Percentiles rank a stretch among this genome's conserved stretches.
Evolutionary conservation across 805 yeast species (phyloP).

Genomic region (Kregervanrija pseudodelftensis): DNA sequence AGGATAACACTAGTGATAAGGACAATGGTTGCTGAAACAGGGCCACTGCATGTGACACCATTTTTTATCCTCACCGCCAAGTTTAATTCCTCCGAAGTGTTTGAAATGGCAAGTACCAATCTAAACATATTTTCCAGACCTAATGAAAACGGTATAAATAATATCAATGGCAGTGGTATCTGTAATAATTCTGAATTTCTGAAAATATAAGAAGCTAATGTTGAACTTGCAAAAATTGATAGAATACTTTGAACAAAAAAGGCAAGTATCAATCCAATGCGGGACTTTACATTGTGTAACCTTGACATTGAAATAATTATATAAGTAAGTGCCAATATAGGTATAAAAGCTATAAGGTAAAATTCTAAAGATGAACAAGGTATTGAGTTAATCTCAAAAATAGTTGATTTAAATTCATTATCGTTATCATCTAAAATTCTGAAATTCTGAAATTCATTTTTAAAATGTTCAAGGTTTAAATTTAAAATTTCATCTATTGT

Average conservation of each 20-base stretch:
- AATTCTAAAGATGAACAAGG: constrained; percentile 2
- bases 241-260: constrained; percentile 33
- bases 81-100: constrained; percentile 36
- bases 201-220: constrained; percentile 33
- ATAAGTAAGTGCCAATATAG: constrained; percentile 18
- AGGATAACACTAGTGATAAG: constrained; percentile 20
- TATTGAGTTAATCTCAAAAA: neutral
- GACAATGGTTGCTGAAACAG: constrained; percentile 30
- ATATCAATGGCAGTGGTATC: constrained; percentile 34
- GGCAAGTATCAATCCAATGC: constrained; percentile 38
- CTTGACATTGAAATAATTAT: constrained; percentile 33
- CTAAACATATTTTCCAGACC: constrained; percentile 44
- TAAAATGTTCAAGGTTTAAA: constrained; percentile 21
- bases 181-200: constrained; percentile 29
- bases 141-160: constrained; percentile 35
- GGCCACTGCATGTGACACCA: constrained; percentile 30
- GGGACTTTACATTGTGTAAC: constrained; percentile 37
- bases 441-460: constrained; percentile 1
- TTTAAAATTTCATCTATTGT: constrained; percentile 25
- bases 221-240: constrained; percentile 35
- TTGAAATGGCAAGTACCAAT: constrained; percentile 32
- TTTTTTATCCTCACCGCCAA: constrained; percentile 31
- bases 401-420: neutral
- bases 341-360: neutral
- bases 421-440: neutral